Conservation (phyloP, 2,329 filamentous ascomycete species). For the Diaporthe citri region DNA sequence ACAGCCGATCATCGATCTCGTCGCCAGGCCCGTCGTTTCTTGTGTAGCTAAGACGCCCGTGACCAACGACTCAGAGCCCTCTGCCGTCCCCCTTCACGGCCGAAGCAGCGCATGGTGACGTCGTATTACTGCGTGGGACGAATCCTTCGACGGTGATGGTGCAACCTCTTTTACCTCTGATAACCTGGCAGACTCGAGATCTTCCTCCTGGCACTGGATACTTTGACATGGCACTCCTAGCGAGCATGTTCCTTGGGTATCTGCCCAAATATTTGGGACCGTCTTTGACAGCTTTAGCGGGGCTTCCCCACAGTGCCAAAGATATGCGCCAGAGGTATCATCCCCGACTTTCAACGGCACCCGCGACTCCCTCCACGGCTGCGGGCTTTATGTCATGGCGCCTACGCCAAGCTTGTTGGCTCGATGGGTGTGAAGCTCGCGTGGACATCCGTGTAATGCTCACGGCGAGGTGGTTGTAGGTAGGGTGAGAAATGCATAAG, state of each 20-base stretch:
- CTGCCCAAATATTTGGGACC: too few species aligned
- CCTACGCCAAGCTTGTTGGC: slow-evolving; percentile 24
- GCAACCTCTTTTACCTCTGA: not conserved
- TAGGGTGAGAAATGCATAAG: slow-evolving; percentile 23
- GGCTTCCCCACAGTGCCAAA: slow-evolving; percentile 12
- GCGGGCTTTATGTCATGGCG: slow-evolving; percentile 3
- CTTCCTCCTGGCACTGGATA: not conserved
- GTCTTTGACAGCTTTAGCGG: slow-evolving; percentile 18
- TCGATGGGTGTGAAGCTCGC: not conserved
- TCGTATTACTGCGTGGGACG: slow-evolving; percentile 18
- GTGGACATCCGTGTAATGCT: not conserved
- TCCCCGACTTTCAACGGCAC: not conserved
- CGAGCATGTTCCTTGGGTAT: not conserved
- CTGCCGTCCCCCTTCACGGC: slow-evolving; percentile 25
- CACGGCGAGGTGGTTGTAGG: not conserved
- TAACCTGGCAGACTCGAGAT: not conserved
- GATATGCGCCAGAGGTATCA: not conserved
- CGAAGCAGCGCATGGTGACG: slow-evolving; percentile 30
- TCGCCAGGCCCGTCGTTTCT: not conserved
- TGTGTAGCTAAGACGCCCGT: slow-evolving; percentile 28
- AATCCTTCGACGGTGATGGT: slow-evolving; percentile 17
- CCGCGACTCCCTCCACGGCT: not conserved
- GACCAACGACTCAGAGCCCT: slow-evolving; percentile 27
- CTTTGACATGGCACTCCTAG: not conserved
- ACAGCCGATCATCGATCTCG: slow-evolving; percentile 25